These are phyloP conservation scores for Aspergillus udagawae DNA, from an alignment of 2,329 filamentous ascomycete genomes.

Conservation along the genomic window DNA sequence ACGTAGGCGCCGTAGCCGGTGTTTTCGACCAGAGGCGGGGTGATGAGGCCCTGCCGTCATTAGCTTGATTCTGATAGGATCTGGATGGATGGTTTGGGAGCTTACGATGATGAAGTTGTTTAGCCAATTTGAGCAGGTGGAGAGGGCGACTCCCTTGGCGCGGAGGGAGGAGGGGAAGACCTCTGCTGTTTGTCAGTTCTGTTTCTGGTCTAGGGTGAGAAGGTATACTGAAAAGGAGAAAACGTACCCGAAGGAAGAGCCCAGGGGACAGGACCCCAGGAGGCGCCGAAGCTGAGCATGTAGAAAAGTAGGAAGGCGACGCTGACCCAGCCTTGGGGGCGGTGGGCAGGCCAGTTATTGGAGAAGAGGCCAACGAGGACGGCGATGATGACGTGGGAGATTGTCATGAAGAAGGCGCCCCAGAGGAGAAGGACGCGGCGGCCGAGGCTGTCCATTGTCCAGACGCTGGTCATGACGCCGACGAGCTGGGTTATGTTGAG, in stretches of 20 bases:
- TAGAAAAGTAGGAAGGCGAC: slow-evolving; percentile 60
- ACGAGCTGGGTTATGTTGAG: slow-evolving; percentile 50
- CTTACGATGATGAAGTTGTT: slow-evolving; percentile 59
- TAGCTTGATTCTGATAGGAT: neutral
- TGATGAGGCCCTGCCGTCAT: slow-evolving; percentile 52
- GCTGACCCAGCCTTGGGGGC: slow-evolving; percentile 51
- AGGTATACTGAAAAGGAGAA: no score
- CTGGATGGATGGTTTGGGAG: slow-evolving; percentile 10
- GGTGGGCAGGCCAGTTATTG: slow-evolving; percentile 49
- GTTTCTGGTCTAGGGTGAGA: neutral
- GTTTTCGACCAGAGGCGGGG: slow-evolving; percentile 59
- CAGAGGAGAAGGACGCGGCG: slow-evolving; percentile 45
- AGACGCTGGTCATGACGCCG: slow-evolving; percentile 46
- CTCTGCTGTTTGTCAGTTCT: slow-evolving; percentile 41
- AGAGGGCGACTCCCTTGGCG: slow-evolving; percentile 63
- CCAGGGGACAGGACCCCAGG: slow-evolving; percentile 53
- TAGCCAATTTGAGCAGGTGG: slow-evolving; percentile 61
- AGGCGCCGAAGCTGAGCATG: slow-evolving; percentile 58
- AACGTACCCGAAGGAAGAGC: slow-evolving; percentile 39
- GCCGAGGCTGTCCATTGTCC: slow-evolving; percentile 48
- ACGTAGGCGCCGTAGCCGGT: slow-evolving; percentile 53
- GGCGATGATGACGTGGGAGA: slow-evolving; percentile 50
- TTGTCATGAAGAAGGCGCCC: slow-evolving; percentile 44
- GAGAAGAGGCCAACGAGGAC: slow-evolving; percentile 52
- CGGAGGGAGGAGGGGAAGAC: slow-evolving; percentile 60